These are phyloP conservation scores for Phytophthora capsici DNA, from an alignment of 352 stramenopile species.

Conservation along the genomic window DNA sequence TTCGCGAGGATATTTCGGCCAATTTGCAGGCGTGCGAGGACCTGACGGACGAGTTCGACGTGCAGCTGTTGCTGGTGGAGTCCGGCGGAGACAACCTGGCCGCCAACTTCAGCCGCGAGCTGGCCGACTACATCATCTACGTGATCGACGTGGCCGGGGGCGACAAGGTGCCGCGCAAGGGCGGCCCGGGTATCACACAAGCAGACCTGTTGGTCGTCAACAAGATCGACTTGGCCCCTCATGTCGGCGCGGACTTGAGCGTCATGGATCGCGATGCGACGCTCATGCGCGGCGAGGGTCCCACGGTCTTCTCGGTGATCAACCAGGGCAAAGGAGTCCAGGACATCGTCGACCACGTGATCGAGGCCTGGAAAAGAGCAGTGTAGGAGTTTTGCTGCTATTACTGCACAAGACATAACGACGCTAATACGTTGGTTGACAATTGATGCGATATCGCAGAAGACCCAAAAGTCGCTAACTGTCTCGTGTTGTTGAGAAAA, in stretches of 20 bases:
- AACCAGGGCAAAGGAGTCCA: slow-evolving; percentile 90
- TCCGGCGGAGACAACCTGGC: slow-evolving; percentile 96
- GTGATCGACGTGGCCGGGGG: slow-evolving; percentile 98
- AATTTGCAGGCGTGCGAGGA: slow-evolving; percentile 97
- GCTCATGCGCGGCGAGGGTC: slow-evolving; percentile 94
- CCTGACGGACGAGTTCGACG: slow-evolving; percentile 90
- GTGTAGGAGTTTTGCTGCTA: slow-evolving; percentile 16
- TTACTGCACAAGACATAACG: slow-evolving; percentile 4
- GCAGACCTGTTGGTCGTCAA: slow-evolving; percentile 98
- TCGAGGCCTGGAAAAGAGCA: slow-evolving; percentile 40
- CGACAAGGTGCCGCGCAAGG: slow-evolving; percentile 98
- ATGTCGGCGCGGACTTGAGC: slow-evolving; percentile 93
- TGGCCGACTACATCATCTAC: slow-evolving; percentile 99
- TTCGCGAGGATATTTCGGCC: slow-evolving; percentile 97
- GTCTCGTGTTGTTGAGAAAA: neutral
- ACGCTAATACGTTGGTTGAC: neutral
- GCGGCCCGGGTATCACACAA: slow-evolving; percentile 97
- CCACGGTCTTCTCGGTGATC: slow-evolving; percentile 97
- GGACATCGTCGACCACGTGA: slow-evolving; percentile 91
- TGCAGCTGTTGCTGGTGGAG: slow-evolving; percentile 91
- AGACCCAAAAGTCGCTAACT: slow-evolving; percentile 14
- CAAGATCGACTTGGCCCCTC: slow-evolving; percentile 98
- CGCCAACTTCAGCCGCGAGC: slow-evolving; percentile 97
- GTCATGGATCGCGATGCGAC: slow-evolving; percentile 97
- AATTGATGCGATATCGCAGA: slow-evolving; percentile 6